phyloP scores from a whole-genome alignment of 352 stramenopile genomes.

The Phytophthora tentaculata region DNA sequence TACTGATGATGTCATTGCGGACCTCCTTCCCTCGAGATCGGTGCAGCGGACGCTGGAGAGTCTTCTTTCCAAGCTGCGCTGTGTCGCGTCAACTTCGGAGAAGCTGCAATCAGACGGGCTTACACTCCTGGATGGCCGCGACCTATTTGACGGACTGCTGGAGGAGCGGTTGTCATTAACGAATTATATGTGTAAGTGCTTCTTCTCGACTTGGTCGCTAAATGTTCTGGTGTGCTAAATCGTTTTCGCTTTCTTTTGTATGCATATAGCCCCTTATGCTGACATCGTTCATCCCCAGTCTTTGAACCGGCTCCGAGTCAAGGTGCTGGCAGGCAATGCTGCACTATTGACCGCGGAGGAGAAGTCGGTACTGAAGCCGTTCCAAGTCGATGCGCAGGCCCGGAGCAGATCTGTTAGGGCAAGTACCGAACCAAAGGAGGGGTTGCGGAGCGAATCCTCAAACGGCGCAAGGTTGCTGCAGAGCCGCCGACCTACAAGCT shows the following conservation, averaged over 20 bases:
- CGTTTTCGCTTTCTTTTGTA: neutral
- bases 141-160: neutral
- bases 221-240: neutral
- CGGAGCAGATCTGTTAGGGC: too few species aligned
- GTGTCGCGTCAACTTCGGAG: neutral
- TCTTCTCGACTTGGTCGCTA: neutral
- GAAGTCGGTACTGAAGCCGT: too few species aligned
- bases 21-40: neutral
- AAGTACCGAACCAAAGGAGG: neutral
- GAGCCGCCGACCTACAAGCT: neutral
- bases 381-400: too few species aligned
- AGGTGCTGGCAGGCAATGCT: too few species aligned
- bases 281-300: too few species aligned
- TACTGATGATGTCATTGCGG: neutral
- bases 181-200: neutral
- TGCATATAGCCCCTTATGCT: neutral
- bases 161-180: neutral
- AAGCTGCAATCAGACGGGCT: neutral
- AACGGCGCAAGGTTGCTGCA: neutral
- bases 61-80: neutral
- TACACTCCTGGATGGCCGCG: neutral
- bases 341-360: too few species aligned
- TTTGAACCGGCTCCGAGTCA: too few species aligned
- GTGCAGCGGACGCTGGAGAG: neutral
- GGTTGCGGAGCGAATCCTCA: neutral